Base-by-base conservation (phyloP, 2,329 filamentous ascomycete genomes). In the Calonectria pteridis region DNA sequence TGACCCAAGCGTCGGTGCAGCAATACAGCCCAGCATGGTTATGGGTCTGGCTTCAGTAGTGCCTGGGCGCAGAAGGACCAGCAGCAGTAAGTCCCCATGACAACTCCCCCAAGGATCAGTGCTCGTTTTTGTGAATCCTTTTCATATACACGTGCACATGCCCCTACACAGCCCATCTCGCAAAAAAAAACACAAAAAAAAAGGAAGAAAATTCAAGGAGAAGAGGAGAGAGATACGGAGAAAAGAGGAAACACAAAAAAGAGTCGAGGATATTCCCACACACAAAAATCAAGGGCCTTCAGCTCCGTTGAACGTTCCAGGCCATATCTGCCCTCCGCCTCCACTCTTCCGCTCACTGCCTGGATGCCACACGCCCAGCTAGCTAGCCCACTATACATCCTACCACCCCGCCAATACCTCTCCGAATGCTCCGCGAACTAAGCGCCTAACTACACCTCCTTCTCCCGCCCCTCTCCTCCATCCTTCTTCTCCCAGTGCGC, bases 31-130 rank as follows among this genome's bases (percentile, higher is more conserved):
- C 72, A 74, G 63, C 79, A 83, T 83, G 82, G 81, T 82, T 73
- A 79, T 83, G 80, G 80, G 81, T 73, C 79, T 83, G 35, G 81
- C 82, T 43, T 81, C 82, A 63, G 79, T 62, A 62, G 35, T 79
- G 73, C 77, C 77, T 69, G 79, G 81, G 43, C 82, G 81, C 67
- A 81, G 81, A 71, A 82, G 81, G 71, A 77, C 82, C 69, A 75
- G 77, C 77, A 80, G 78, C 73, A 79, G 80, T 81, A 72, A 78
- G 80, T 80, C 31, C 46, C 51, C 26, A 37, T 66, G 29, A 63
- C 33, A 67, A 33, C 33, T 50, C 63, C 68, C 43, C 46, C 29
- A 20, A 20, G 35, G 29, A 40, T 67, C 51, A 28, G 65, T 49
- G 49, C 49, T 26, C 46, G 40, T 40, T 26, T 71, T 26, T 71